Base-by-base conservation (phyloP, 352 stramenopile species). In the Pilasporangium apinafurcum region DNA sequence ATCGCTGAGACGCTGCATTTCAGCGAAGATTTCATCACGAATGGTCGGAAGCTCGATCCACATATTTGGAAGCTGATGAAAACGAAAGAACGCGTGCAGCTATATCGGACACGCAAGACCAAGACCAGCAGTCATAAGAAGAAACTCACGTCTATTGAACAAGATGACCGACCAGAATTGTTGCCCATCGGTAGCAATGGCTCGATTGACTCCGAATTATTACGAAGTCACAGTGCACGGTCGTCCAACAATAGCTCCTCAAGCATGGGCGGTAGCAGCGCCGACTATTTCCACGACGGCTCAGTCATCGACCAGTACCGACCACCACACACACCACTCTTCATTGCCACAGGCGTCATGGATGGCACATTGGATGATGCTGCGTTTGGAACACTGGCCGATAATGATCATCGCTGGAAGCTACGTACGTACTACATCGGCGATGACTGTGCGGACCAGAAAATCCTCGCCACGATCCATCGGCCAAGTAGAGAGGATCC, bases 1-100 rank as follows among this genome's bases (percentile, higher is more conserved):
- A 59, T 86, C 31, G 67, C 66, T 29, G 73, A 79, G 45, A 79
- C 68, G 14, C 60, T 86, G 32, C 58, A 73, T 10, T 56, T 63
- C 5, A 65, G 79, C 14, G 51, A 53, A 14, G 57, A 53, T 4
- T 71, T 74, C 39, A 47, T 54, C 8, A 51, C 48, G 4, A 48
- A 48, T 2, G 51, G 58, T 10, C 64, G 47, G 8, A 48, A 76
- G 34, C 61, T 76, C 31, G 53, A 62, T 36, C 53, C 31, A 5
- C 53, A 57, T 5, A 55, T 54, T 17, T 73, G 65, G 62, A 73
- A 77, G 39, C 56, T 73, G 33, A 44, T 77, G 16, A 59, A 51
- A 29, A 62, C 59, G 22, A 59, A 62, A 32, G 59, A 73, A 30
- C 56, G 68, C 24, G 55, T 73, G 8, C 51, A 51, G 7, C 51